Percentiles rank a stretch among this genome's conserved stretches.
These are phyloP conservation scores for Porcisia hertigi DNA, from an alignment of 208 protist genomes.

Conservation along the genomic window DNA sequence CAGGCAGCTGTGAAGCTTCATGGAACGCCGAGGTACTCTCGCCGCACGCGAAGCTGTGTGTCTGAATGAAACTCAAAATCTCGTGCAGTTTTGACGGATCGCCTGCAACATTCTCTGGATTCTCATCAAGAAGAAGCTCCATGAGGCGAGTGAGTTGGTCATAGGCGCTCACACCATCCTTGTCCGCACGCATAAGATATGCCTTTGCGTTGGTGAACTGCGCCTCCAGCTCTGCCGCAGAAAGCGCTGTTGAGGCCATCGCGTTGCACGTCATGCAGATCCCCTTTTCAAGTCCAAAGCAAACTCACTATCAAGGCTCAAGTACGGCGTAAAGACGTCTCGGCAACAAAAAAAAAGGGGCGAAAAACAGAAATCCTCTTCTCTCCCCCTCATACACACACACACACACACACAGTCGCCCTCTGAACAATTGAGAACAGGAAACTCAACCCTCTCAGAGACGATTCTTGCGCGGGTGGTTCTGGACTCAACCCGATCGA, in stretches of 20 bases:
- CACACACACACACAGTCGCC: too few species aligned
- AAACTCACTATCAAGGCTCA: background rate
- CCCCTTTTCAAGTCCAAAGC: background rate
- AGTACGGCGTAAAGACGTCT: background rate
- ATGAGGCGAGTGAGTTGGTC: constrained; percentile 90
- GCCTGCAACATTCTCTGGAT: constrained; percentile 67
- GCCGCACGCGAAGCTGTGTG: constrained; percentile 80
- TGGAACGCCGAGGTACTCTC: constrained; percentile 71
- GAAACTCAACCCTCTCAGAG: background rate
- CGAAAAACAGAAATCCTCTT: background rate
- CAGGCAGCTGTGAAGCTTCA: constrained; percentile 58
- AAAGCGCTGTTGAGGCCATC: constrained; percentile 33
- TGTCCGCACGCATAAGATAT: constrained; percentile 87
- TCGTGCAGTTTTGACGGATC: constrained; percentile 79
- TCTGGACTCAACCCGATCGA: background rate
- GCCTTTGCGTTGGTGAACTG: constrained; percentile 87
- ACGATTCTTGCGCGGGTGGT: background rate
- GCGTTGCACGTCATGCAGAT: background rate
- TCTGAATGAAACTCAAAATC: constrained; percentile 74
- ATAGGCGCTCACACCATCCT: constrained; percentile 90
- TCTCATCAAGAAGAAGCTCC: constrained; percentile 78
- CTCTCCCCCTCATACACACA: too few species aligned
- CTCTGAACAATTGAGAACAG: background rate
- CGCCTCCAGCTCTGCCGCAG: constrained; percentile 41
- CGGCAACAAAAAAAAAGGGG: background rate